A percentile compares a stretch with the other conserved stretches of the same genome.
Evolutionary conservation across 352 stramenopile genomes (phyloP).

Genomic region (Globisporangium polare): DNA sequence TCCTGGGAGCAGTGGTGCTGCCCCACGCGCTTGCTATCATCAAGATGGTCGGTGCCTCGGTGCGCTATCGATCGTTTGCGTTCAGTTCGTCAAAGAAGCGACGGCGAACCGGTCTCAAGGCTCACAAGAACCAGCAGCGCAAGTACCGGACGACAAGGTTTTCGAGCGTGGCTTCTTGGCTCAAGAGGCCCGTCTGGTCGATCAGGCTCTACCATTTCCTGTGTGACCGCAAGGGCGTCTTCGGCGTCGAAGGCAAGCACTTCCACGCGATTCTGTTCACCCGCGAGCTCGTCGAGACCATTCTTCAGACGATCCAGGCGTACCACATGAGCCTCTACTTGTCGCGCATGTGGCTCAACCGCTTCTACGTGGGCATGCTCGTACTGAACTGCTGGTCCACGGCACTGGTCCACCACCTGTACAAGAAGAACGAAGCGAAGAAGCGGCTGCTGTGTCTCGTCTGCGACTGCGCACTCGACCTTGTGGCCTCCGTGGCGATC

Average conservation of each 20-base stretch:
- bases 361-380: constrained; percentile 13
- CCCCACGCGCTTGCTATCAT: neutral
- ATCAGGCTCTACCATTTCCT: neutral
- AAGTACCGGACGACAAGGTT: neutral
- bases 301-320: constrained; percentile 12
- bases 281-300: constrained; percentile 10
- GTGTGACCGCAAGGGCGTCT: neutral
- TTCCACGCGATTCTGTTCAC: neutral
- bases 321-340: constrained; percentile 15
- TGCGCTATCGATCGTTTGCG: neutral
- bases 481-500: neutral
- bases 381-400: constrained; percentile 17
- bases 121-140: neutral
- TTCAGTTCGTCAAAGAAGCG: neutral
- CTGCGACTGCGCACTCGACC: neutral
- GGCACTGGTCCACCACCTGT: neutral
- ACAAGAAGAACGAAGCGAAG: neutral
- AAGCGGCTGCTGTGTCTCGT: neutral
- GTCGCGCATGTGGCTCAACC: constrained; percentile 2
- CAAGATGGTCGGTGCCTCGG: neutral
- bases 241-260: neutral
- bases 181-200: neutral
- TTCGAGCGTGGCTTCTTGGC: neutral
- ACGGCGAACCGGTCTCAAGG: neutral
- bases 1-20: neutral